Evolutionary conservation across 441 rosid species (phyloP).

Genomic region (Bruguiera hainesii): DNA sequence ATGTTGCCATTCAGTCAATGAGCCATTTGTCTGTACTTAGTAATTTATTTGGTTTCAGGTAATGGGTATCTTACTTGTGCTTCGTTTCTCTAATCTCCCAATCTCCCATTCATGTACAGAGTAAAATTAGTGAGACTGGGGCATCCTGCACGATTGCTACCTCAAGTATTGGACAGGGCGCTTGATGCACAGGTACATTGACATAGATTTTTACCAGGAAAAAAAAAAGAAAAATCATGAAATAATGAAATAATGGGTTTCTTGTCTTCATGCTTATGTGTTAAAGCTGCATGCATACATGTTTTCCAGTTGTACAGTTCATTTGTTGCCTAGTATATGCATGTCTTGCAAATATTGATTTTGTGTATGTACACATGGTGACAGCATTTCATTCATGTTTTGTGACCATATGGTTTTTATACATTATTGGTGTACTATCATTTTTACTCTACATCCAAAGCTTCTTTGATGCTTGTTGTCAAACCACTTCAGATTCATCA

Average conservation of each 20-base stretch:
- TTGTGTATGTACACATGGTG: neutral
- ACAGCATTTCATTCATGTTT: neutral
- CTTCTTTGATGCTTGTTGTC: too few relatives aligned
- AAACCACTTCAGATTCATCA: too few relatives aligned
- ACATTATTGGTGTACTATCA: too few relatives aligned
- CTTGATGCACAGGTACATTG: conserved; percentile 77
- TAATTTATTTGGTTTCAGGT: conserved; percentile 6
- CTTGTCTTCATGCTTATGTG: conserved; percentile 3
- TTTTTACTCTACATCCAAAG: too few relatives aligned
- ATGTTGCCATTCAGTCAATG: too few relatives aligned
- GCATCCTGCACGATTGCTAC: conserved; percentile 94
- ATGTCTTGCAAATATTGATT: neutral
- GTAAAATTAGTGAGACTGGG: conserved; percentile 93
- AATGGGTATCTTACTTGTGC: neutral
- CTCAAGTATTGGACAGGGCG: conserved; percentile 94
- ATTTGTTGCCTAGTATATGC: neutral
- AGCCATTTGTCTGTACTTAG: too few relatives aligned
- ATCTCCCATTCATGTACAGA: conserved; percentile 27
- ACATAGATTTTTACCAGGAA: conserved; percentile 5
- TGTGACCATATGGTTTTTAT: conserved; percentile 1
- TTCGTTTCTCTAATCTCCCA: conserved; percentile 5
- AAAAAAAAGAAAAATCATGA: neutral
- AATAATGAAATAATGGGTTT: conserved; percentile 3
- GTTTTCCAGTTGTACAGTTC: neutral
- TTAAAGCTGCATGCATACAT: conserved; percentile 2